Percentiles rank a stretch among this genome's conserved stretches.
Conservation (phyloP, 2,329 filamentous ascomycete species). For the Talaromyces sp. region DNA sequence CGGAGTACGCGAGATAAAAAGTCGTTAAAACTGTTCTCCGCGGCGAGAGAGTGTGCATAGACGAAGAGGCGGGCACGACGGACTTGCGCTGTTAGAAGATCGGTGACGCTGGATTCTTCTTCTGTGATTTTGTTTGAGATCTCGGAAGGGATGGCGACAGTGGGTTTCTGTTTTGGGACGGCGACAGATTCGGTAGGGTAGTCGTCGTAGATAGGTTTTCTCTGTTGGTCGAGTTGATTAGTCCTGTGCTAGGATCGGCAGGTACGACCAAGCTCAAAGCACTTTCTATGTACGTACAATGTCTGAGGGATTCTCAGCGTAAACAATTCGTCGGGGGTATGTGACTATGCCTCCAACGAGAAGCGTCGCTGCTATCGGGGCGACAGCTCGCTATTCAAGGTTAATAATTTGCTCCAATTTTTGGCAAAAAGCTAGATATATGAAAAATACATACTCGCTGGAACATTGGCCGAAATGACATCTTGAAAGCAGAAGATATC, state of each 20-base stretch:
- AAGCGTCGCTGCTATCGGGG: constrained; percentile 40
- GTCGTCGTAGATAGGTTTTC: constrained; percentile 47
- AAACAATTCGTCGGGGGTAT: constrained; percentile 39
- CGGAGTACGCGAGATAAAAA: constrained; percentile 76
- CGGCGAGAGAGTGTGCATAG: constrained; percentile 68
- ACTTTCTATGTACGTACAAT: constrained; percentile 26
- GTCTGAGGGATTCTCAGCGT: constrained; percentile 42
- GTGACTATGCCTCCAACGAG: constrained; percentile 40
- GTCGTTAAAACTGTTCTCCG: constrained; percentile 80
- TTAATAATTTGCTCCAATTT: constrained; percentile 25
- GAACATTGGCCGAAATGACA: constrained; percentile 43
- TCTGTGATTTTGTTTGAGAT: constrained; percentile 23
- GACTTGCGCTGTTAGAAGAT: constrained; percentile 81
- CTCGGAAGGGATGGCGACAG: constrained; percentile 18
- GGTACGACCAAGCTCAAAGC: not conserved
- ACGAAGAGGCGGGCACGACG: constrained; percentile 75
- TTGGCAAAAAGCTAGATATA: constrained; percentile 14
- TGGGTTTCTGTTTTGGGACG: constrained; percentile 25
- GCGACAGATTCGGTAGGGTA: constrained; percentile 31
- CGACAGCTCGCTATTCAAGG: constrained; percentile 36
- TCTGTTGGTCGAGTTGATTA: constrained; percentile 25
- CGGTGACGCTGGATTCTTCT: constrained; percentile 71
- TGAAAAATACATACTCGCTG: constrained; percentile 33
- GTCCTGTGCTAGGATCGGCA: not conserved
- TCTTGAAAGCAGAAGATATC: constrained; percentile 26